Evolutionary conservation across 768 basidiomycete genomes (phyloP).

Genomic region (Macrolepiota fuliginosa): DNA sequence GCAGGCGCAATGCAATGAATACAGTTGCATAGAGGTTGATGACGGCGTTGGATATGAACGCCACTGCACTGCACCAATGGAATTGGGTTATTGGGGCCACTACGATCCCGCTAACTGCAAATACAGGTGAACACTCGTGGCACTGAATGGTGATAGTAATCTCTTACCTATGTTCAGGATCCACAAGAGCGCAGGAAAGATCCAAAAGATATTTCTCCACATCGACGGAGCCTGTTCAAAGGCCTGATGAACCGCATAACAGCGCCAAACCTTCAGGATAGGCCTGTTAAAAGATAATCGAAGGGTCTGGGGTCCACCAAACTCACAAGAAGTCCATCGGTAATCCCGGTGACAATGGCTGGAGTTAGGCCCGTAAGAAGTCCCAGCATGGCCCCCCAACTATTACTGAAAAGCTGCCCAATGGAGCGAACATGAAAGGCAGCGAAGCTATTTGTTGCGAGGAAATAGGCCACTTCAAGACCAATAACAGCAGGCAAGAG

Average conservation of each 20-base stretch:
- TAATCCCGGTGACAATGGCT: background rate
- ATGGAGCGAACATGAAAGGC: background rate
- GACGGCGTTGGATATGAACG: background rate
- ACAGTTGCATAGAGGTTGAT: too few species aligned
- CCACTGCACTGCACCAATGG: too few species aligned
- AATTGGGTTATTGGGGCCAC: too few species aligned
- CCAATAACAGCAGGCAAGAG: background rate
- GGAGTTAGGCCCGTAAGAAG: too few species aligned
- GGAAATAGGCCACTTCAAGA: background rate
- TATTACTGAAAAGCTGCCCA: background rate
- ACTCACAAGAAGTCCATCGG: constrained; percentile 2
- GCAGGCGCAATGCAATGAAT: background rate
- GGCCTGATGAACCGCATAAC: background rate
- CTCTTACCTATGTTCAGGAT: background rate
- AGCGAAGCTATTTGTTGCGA: background rate
- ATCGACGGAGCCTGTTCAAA: background rate
- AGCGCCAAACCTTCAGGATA: background rate
- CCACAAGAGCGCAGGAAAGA: background rate
- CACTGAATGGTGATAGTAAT: too few species aligned
- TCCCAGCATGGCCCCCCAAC: too few species aligned
- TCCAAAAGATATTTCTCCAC: constrained; percentile 1
- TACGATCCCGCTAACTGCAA: background rate
- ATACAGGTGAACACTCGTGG: background rate
- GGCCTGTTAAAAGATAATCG: background rate
- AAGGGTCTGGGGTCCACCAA: background rate